Conservation (phyloP, 345 rosid species). For the Citrus medica region DNA sequence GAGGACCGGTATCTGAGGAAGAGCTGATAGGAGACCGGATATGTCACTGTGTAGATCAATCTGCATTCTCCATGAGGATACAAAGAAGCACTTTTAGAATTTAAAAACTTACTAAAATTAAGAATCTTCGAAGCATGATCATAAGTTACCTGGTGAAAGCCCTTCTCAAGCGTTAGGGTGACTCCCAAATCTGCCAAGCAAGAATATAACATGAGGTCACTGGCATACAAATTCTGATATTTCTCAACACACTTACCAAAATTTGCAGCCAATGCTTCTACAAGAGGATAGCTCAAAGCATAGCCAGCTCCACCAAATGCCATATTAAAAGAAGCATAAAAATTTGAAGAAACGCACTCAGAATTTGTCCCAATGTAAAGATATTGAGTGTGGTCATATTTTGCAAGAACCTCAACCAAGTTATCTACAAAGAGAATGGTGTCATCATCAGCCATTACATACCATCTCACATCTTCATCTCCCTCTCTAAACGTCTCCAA, state of each 20-base stretch:
- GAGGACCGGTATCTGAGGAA: constrained; percentile 43
- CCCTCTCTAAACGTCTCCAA: constrained; percentile 36
- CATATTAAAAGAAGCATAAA: constrained; percentile 46
- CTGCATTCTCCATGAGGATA: constrained; percentile 21
- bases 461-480: constrained; percentile 42
- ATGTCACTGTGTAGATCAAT: constrained; percentile 57
- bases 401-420: constrained; percentile 35
- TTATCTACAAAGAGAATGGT: constrained; percentile 46
- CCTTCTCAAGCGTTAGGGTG: constrained; percentile 34
- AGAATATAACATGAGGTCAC: constrained; percentile 33
- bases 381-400: constrained; percentile 49
- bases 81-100: too few species aligned
- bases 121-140: background rate
- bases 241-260: constrained; percentile 51
- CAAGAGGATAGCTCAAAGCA: constrained; percentile 58
- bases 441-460: constrained; percentile 64
- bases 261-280: constrained; percentile 30
- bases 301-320: constrained; percentile 70
- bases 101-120: too few species aligned
- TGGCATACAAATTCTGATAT: constrained; percentile 27
- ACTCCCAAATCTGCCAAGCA: constrained; percentile 56
- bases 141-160: constrained; percentile 59
- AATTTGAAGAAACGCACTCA: constrained; percentile 36
- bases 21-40: constrained; percentile 68
- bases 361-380: constrained; percentile 50